Conservation (phyloP, 192 early-diverging fungal species). For the Umbelopsis sp. region DNA sequence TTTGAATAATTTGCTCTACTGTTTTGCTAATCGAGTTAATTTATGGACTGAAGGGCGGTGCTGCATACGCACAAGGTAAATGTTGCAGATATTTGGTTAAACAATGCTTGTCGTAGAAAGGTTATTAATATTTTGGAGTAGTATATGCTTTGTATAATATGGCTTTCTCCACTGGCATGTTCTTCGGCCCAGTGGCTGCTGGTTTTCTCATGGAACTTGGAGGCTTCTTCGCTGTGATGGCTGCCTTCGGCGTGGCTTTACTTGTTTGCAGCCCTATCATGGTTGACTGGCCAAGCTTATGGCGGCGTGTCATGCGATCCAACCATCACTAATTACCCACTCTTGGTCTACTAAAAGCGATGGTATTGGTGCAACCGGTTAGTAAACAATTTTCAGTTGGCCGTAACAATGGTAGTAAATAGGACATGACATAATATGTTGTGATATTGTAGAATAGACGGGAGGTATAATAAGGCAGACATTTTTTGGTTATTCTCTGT, state of each 20-base stretch:
- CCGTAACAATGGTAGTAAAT: no score
- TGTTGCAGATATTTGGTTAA: neutral
- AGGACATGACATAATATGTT: no score
- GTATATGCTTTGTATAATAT: constrained; percentile 79
- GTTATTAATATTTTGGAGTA: neutral
- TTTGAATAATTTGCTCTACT: neutral
- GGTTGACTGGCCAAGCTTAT: constrained; percentile 19
- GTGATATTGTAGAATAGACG: no score
- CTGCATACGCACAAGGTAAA: constrained; percentile 39
- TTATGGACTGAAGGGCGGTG: constrained; percentile 25
- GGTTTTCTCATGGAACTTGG: constrained; percentile 36
- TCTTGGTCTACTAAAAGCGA: no score
- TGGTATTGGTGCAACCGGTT: no score
- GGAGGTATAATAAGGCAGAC: no score
- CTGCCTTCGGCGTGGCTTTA: constrained; percentile 8
- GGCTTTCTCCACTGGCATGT: constrained; percentile 75
- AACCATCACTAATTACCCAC: neutral
- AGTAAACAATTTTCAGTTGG: no score
- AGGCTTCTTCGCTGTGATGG: constrained; percentile 28
- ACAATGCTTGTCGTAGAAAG: neutral
- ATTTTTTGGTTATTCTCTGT: neutral
- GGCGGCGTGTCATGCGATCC: neutral
- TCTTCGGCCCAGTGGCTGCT: constrained; percentile 68
- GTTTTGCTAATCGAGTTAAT: neutral
- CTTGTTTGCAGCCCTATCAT: constrained; percentile 32